These are phyloP conservation scores for Mycena galericulata DNA, from an alignment of 768 basidiomycete genomes.

Conservation along the genomic window DNA sequence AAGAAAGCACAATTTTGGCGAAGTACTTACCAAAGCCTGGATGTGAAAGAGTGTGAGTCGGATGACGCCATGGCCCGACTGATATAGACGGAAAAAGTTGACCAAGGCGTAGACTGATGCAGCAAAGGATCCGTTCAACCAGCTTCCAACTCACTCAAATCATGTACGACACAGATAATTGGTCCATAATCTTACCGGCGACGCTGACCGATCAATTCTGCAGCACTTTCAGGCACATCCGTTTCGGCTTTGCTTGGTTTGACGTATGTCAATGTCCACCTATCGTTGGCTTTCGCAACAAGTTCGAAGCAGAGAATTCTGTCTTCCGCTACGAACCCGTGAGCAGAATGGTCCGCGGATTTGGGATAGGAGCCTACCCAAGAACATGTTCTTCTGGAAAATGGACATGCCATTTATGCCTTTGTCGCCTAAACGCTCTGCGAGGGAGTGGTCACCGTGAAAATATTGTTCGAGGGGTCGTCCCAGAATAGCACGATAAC, in stretches of 20 bases:
- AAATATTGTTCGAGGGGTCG: constrained; percentile 88
- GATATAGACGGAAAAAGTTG: constrained; percentile 91
- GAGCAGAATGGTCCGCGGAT: constrained; percentile 41
- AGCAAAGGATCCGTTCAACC: constrained; percentile 84
- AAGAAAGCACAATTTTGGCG: neutral
- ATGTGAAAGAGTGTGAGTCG: constrained; percentile 97
- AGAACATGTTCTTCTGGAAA: constrained; percentile 93
- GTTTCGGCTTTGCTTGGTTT: constrained; percentile 85
- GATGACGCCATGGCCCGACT: constrained; percentile 85
- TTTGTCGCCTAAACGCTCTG: constrained; percentile 90
- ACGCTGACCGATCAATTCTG: constrained; percentile 80
- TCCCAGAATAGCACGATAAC: constrained; percentile 90
- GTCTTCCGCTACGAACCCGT: constrained; percentile 67
- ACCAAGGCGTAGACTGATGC: constrained; percentile 88
- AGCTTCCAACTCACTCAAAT: constrained; percentile 75
- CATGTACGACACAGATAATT: neutral
- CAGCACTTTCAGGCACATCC: constrained; percentile 80
- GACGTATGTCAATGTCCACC: constrained; percentile 83
- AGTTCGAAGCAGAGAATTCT: constrained; percentile 86
- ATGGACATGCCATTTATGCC: constrained; percentile 97
- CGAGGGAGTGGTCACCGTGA: constrained; percentile 88
- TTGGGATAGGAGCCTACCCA: constrained; percentile 59
- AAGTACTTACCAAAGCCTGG: constrained; percentile 80
- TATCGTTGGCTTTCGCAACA: constrained; percentile 74
- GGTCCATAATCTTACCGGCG: constrained; percentile 55